Conservation (phyloP, 805 yeast genomes). For the Wickerhamomyces rabaulensis region DNA sequence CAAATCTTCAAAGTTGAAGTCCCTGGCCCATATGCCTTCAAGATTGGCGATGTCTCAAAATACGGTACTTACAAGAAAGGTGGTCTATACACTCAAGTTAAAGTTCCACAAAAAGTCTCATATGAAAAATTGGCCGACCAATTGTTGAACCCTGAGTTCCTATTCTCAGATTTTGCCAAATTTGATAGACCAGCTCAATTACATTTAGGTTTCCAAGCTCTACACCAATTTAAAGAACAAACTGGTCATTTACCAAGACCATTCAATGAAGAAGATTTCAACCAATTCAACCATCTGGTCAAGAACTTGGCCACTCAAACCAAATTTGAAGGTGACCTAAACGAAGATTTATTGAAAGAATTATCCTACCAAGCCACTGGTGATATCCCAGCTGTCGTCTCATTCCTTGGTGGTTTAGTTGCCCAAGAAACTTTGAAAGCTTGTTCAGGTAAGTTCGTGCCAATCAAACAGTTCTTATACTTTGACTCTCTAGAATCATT, state of each 20-base stretch:
- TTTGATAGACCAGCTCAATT: constrained; percentile 87
- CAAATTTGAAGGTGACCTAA: constrained; percentile 54
- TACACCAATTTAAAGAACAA: constrained; percentile 63
- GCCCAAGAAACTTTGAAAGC: constrained; percentile 97
- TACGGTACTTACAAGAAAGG: constrained; percentile 71
- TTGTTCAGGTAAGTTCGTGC: constrained; percentile 92
- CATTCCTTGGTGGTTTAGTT: constrained; percentile 87
- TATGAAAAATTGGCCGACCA: constrained; percentile 66
- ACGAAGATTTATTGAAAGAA: constrained; percentile 63
- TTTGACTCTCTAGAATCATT: constrained; percentile 92
- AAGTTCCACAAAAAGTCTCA: constrained; percentile 61
- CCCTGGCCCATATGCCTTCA: constrained; percentile 92
- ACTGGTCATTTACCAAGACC: constrained; percentile 72
- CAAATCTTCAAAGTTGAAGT: constrained; percentile 72
- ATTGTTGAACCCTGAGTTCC: constrained; percentile 69
- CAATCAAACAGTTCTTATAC: constrained; percentile 86
- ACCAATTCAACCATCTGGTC: constrained; percentile 55
- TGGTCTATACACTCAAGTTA: constrained; percentile 90
- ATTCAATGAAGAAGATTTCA: constrained; percentile 67
- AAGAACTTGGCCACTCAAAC: constrained; percentile 53
- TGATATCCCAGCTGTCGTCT: constrained; percentile 84
- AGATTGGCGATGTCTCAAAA: constrained; percentile 48
- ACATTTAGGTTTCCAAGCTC: constrained; percentile 89
- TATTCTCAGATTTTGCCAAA: constrained; percentile 87
- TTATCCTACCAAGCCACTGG: constrained; percentile 85